Evolutionary conservation across 2,329 filamentous ascomycete species (phyloP).

Genomic region (Phialemoniopsis sp.): DNA sequence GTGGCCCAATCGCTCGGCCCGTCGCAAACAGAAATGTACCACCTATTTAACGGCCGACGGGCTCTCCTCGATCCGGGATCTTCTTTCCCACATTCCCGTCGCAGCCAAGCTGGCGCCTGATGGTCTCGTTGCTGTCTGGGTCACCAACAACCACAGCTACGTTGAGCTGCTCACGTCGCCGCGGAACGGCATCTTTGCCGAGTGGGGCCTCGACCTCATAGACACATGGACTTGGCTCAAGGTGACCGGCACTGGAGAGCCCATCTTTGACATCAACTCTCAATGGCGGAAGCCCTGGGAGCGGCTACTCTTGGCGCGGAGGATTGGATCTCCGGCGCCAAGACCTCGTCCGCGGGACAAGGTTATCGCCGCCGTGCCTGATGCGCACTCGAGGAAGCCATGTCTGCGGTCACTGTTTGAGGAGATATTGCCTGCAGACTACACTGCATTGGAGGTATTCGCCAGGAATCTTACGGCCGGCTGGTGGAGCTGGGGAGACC

Average conservation of each 20-base stretch:
- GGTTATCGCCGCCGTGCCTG: constrained; percentile 66
- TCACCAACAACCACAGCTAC: constrained; percentile 67
- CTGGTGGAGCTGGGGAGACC: constrained; percentile 78
- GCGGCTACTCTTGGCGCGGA: constrained; percentile 59
- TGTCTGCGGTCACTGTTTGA: constrained; percentile 60
- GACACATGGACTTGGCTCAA: constrained; percentile 82
- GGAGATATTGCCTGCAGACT: constrained; percentile 44
- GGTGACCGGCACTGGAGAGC: constrained; percentile 60
- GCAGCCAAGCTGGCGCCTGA: constrained; percentile 44
- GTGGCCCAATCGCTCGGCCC: constrained; percentile 75
- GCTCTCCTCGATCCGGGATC: constrained; percentile 38
- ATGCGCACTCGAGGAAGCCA: constrained; percentile 76
- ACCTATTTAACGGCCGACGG: constrained; percentile 37
- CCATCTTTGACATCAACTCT: constrained; percentile 56
- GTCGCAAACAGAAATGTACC: constrained; percentile 42
- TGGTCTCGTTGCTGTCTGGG: constrained; percentile 68
- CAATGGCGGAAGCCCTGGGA: constrained; percentile 75
- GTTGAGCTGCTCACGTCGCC: constrained; percentile 44
- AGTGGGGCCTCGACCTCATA: constrained; percentile 61
- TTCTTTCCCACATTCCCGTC: constrained; percentile 55
- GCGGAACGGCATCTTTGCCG: constrained; percentile 53
- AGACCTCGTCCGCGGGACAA: constrained; percentile 29
- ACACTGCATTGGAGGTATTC: constrained; percentile 69
- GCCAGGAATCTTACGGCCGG: constrained; percentile 68
- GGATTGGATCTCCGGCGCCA: constrained; percentile 19